Base-by-base conservation (phyloP, 2,329 filamentous ascomycete species). In the Chrysosporium queenslandicum region DNA sequence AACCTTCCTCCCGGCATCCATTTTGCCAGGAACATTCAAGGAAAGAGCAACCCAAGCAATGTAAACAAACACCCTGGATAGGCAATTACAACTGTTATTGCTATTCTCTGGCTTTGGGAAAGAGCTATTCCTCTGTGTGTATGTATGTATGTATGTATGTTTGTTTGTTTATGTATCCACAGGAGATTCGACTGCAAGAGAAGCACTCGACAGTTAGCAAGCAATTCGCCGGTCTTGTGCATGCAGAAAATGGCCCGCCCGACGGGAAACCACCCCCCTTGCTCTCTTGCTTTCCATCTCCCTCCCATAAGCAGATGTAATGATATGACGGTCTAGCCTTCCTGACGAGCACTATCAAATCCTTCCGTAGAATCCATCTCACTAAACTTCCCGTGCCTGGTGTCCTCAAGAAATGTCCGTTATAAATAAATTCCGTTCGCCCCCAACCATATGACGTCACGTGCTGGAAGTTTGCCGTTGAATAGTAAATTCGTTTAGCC, bases 371-470 rank as follows among this genome's bases (percentile, higher is more conserved):
- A n/a, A n/a, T n/a, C n/a, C n/a, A n/a, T n/a, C n/a, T n/a, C n/a
- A n/a, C n/a, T n/a, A n/a, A n/a, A n/a, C n/a, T n/a, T n/a, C n/a
- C n/a, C n/a, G n/a, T n/a, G n/a, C n/a, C n/a, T n/a, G n/a, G n/a
- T n/a, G n/a, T 20, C 36, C 16, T 12, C 23, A 16, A 23, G 2
- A 40, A 40, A 16, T 18, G 21, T 40, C 18, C 37, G 18, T 23
- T 11, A 8, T 2, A 16, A 12, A 23, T 16, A 23, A 36, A 25
- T 37, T 21, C 46, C 29, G 18, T 6, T n/a, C 27, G 11, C 1
- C 14, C 25, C 27, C n/a, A 29, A 29, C 23, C 4, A 48, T 27
- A 49, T 49, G 46, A 29, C 36, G 46, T 49, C 46, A 49, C 16
- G 46, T 48, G 30, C 20, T 25, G 20, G 46, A 18, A 4, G 20